These are phyloP conservation scores for Hirschioporus abietinus DNA, from an alignment of 768 basidiomycete genomes.

Conservation along the genomic window DNA sequence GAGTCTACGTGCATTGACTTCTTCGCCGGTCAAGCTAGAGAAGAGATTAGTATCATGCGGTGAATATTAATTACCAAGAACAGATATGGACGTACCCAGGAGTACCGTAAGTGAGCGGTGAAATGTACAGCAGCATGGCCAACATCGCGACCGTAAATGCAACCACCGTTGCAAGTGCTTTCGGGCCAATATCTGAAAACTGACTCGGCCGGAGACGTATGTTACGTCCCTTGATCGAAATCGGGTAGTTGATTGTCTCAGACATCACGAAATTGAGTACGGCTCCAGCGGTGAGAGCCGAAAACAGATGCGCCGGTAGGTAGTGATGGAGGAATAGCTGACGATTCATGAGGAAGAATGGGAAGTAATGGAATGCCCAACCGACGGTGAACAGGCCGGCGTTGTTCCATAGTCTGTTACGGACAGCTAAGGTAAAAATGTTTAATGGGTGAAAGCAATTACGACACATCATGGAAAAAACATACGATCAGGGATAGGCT, in stretches of 20 bases:
- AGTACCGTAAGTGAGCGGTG: slow-evolving; percentile 94
- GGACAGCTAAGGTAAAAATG: slow-evolving; percentile 53
- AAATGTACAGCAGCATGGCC: slow-evolving; percentile 64
- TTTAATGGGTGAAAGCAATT: slow-evolving; percentile 8
- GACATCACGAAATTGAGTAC: slow-evolving; percentile 87
- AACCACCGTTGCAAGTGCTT: slow-evolving; percentile 62
- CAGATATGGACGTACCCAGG: slow-evolving; percentile 64
- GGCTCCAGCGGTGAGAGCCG: slow-evolving; percentile 86
- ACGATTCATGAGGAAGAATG: slow-evolving; percentile 97
- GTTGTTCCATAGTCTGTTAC: slow-evolving; percentile 93
- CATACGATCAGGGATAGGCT: slow-evolving; percentile 86
- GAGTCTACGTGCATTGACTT: slow-evolving; percentile 79
- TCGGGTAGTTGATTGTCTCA: slow-evolving; percentile 88
- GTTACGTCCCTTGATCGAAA: slow-evolving; percentile 69
- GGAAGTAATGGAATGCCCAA: slow-evolving; percentile 94
- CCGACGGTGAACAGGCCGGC: slow-evolving; percentile 92
- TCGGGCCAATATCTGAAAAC: slow-evolving; percentile 71
- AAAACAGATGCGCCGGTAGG: slow-evolving; percentile 92
- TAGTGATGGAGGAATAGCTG: slow-evolving; percentile 98
- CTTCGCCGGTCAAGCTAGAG: slow-evolving; percentile 72
- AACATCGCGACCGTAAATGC: slow-evolving; percentile 58
- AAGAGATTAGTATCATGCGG: slow-evolving; percentile 13
- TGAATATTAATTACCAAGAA: slow-evolving; percentile 7
- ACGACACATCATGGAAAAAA: slow-evolving; percentile 14
- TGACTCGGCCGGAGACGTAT: slow-evolving; percentile 49